phyloP scores from a whole-genome alignment of 805 yeast species.

The Monosporozyma yasuniensis region DNA sequence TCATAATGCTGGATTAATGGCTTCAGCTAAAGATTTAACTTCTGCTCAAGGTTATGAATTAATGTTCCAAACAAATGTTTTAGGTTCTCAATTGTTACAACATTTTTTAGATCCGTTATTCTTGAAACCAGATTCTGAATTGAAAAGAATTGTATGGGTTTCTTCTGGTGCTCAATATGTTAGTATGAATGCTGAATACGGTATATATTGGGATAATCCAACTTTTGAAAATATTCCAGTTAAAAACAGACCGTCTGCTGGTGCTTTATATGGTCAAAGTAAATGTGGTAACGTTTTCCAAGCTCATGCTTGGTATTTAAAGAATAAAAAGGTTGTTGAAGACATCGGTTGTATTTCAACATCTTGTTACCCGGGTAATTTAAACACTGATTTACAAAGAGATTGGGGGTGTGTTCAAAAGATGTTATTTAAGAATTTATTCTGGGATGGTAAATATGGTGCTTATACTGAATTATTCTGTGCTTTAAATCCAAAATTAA shows the following conservation, averaged over 20 bases:
- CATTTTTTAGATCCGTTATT: constrained; percentile 32
- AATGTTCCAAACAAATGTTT: constrained; percentile 31
- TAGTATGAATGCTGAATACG: constrained; percentile 25
- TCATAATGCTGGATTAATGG: constrained; percentile 34
- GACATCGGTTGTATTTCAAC: constrained; percentile 26
- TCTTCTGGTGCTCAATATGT: constrained; percentile 29
- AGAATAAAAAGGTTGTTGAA: constrained; percentile 16
- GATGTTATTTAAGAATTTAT: constrained; percentile 8
- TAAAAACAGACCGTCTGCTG: constrained; percentile 14
- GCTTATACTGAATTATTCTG: constrained; percentile 34
- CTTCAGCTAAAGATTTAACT: constrained; percentile 19
- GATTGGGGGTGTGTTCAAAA: constrained; percentile 12
- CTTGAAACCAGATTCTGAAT: constrained; percentile 23
- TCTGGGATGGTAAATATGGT: constrained; percentile 22
- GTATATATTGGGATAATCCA: constrained; percentile 29
- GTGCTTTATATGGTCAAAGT: constrained; percentile 31
- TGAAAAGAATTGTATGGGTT: constrained; percentile 35
- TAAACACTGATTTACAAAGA: constrained; percentile 28
- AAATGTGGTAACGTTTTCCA: constrained; percentile 31
- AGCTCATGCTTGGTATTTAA: constrained; percentile 30
- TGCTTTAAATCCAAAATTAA: constrained; percentile 30
- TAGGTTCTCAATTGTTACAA: constrained; percentile 34
- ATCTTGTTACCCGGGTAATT: constrained; percentile 32
- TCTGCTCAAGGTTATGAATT: constrained; percentile 31
- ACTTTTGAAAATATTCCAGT: constrained; percentile 15